Percentiles rank a stretch among this genome's conserved stretches.
phyloP scores from a whole-genome alignment of 257 asterid species.

The Solanum infundibuliforme region DNA sequence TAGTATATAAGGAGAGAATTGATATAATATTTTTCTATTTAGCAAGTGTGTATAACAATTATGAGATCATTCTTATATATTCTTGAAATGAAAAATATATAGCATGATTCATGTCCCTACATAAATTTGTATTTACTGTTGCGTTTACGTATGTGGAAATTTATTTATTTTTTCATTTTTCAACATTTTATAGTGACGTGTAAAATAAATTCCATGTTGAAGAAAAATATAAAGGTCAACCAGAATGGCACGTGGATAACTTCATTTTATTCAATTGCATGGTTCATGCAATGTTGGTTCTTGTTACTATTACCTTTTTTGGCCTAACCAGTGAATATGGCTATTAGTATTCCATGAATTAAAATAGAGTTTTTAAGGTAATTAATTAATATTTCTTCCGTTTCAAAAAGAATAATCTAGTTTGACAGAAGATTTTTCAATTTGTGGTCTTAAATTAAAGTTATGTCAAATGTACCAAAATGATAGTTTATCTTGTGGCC shows the following conservation, averaged over 20 bases:
- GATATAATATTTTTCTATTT: background rate
- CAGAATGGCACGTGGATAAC: background rate
- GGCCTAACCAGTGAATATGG: background rate
- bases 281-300: slow-evolving; percentile 22
- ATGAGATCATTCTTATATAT: background rate
- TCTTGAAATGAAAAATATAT: background rate
- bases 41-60: background rate
- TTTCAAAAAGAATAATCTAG: too few species aligned
- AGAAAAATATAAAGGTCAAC: slow-evolving; percentile 11
- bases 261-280: slow-evolving; percentile 15
- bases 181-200: background rate
- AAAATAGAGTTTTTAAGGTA: background rate
- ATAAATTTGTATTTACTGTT: background rate
- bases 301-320: background rate
- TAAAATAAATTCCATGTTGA: background rate
- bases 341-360: background rate
- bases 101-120: slow-evolving; percentile 18
- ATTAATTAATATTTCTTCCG: background rate
- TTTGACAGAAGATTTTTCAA: too few species aligned
- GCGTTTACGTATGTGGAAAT: background rate
- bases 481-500: too few species aligned
- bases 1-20: slow-evolving; percentile 2
- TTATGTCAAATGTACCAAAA: too few species aligned
- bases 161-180: background rate
- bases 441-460: too few species aligned